Conservation (phyloP, 306 rosid species). For the Acacia acuminata region DNA sequence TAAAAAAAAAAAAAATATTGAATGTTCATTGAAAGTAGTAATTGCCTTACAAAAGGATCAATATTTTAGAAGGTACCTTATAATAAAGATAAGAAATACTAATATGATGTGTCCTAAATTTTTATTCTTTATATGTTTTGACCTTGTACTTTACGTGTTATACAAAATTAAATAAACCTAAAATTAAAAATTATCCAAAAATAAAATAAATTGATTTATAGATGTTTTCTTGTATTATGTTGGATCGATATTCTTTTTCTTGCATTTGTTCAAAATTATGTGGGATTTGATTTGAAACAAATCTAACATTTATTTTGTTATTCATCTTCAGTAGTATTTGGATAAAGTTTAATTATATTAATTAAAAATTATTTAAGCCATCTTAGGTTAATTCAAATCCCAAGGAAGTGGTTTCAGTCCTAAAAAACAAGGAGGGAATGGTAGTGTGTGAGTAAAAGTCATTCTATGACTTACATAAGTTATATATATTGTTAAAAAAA, state of each 20-base stretch:
- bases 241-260: background rate
- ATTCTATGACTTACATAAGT: too few relatives aligned
- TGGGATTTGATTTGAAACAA: background rate
- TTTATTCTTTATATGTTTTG: background rate
- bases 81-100: too few relatives aligned
- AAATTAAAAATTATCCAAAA: too few relatives aligned
- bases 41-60: too few relatives aligned
- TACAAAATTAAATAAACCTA: too few relatives aligned
- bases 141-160: too few relatives aligned
- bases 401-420: background rate
- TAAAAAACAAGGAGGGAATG: too few relatives aligned
- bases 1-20: too few relatives aligned
- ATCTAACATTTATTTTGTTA: background rate
- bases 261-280: background rate
- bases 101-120: background rate
- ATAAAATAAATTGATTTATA: background rate
- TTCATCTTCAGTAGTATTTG: background rate
- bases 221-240: background rate
- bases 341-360: background rate
- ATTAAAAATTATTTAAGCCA: background rate
- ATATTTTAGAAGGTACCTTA: too few relatives aligned
- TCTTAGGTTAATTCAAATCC: background rate
- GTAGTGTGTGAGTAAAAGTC: too few relatives aligned
- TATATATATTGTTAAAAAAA: background rate
- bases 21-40: too few relatives aligned